These are phyloP conservation scores for Trichophyton verrucosum DNA, from an alignment of 2,329 filamentous ascomycete species.

Conservation along the genomic window DNA sequence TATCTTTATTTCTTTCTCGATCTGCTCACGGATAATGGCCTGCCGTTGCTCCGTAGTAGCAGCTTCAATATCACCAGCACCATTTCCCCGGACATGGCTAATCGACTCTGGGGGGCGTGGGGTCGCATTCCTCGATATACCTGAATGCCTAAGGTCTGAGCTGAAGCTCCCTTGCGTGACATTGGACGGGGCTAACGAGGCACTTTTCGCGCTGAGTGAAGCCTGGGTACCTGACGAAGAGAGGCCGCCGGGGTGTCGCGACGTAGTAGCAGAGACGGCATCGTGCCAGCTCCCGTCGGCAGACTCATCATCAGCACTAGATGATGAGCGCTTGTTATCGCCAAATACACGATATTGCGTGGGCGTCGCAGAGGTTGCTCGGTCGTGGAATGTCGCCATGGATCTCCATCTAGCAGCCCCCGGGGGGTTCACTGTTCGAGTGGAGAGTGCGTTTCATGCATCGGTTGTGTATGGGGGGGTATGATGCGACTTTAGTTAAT, in stretches of 20 bases:
- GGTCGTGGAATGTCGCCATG: conserved; percentile 35
- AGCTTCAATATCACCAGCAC: conserved; percentile 48
- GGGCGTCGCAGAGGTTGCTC: conserved; percentile 31
- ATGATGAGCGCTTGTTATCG: conserved; percentile 25
- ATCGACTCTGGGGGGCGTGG: conserved; percentile 43
- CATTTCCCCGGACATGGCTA: conserved; percentile 33
- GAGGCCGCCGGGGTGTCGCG: conserved; percentile 40
- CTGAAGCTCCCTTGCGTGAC: conserved; percentile 77
- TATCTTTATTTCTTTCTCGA: conserved; percentile 95
- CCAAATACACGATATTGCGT: conserved; percentile 29
- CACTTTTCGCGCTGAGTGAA: conserved; percentile 45
- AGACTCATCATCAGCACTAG: conserved; percentile 29
- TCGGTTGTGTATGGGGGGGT: not conserved
- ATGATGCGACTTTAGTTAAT: not conserved
- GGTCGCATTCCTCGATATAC: conserved; percentile 49
- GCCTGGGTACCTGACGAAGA: conserved; percentile 49
- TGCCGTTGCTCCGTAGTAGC: conserved; percentile 59
- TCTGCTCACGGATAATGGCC: conserved; percentile 62
- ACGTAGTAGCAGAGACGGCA: conserved; percentile 19
- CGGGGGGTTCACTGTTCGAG: conserved; percentile 12
- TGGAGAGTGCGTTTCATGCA: conserved; percentile 2
- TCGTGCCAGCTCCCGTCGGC: conserved; percentile 30
- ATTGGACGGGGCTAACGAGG: conserved; percentile 59
- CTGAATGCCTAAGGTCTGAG: conserved; percentile 64
- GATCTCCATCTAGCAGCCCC: conserved; percentile 32